Base-by-base conservation (phyloP, 75 land plant species). In the Cryptomeria japonica region DNA sequence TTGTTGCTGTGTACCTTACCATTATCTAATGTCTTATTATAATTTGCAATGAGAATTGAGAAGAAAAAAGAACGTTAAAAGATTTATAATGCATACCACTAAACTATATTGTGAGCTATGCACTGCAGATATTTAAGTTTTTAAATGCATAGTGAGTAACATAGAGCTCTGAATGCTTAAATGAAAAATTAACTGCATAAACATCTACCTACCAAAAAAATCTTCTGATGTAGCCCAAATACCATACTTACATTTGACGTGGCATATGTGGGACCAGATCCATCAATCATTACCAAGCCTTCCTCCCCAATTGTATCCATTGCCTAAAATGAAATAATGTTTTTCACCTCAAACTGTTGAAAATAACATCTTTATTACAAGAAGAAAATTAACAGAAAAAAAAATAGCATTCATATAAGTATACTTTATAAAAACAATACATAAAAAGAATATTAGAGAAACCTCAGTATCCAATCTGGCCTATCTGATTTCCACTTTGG, bases 221-320 rank as follows among this genome's bases (percentile, higher is more conserved):
- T 64, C 70, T 64, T 61, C 7, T 64, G 28, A 28, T 25, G 28
- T 64, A 64, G 22, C 70, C 70, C 6, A 86, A n/a, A 70, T 14
- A 34, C 32, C 25, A 44, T 75, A 79, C 95, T 90, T 92, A 97
- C 99, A 80, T 93, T 92, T 84, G 91, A 53, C 84, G 99, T 97
- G 38, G 99, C 99, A 91, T 96, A 97, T 46, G 99, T 97, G 70
- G 99, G 98, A 76, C 98, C 99, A 86, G 98, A 92, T 47, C 94
- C 92, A 10, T 97, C 99, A 85, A 97, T 92, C 68, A 89, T 88
- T 72, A 96, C 91, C 73, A 97, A 49, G 38, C 95, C 98, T 85
- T 94, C 89, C 38, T 95, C 89, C 36, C 92, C 88, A 78, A 98
- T 97, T 89, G 86, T 89, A 82, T 85, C 87, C 98, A 96, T 94